These are phyloP conservation scores for Fusarium acutatum DNA, from an alignment of 2,329 filamentous ascomycete genomes.

Conservation along the genomic window DNA sequence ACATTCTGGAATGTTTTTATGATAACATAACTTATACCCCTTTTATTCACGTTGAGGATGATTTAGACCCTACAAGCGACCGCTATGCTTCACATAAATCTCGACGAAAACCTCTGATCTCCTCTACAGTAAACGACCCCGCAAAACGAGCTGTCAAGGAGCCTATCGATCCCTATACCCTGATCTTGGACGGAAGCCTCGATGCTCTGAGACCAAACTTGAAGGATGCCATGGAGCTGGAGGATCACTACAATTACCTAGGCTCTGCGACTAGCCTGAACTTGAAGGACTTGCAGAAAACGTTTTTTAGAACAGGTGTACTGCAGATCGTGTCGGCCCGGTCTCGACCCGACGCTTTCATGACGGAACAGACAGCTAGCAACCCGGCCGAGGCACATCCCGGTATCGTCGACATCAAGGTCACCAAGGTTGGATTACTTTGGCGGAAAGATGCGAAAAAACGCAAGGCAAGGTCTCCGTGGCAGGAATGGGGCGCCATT, in stretches of 20 bases:
- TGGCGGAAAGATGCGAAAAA: slow-evolving; percentile 97
- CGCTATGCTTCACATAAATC: slow-evolving; percentile 75
- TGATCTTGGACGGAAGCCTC: slow-evolving; percentile 90
- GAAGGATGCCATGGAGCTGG: slow-evolving; percentile 90
- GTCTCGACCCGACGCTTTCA: slow-evolving; percentile 94
- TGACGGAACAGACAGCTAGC: slow-evolving; percentile 83
- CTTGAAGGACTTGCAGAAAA: slow-evolving; percentile 81
- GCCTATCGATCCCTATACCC: slow-evolving; percentile 91
- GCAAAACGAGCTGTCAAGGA: slow-evolving; percentile 75
- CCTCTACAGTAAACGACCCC: slow-evolving; percentile 61
- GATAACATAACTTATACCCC: slow-evolving; percentile 99
- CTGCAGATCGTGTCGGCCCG: slow-evolving; percentile 94
- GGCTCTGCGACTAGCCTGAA: slow-evolving; percentile 81
- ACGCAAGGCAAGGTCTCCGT: slow-evolving; percentile 92
- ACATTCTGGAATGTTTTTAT: slow-evolving; percentile 95
- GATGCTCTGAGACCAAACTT: slow-evolving; percentile 84
- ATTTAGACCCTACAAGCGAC: slow-evolving; percentile 80
- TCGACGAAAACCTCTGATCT: slow-evolving; percentile 75
- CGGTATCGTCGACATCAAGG: slow-evolving; percentile 95
- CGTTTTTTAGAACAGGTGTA: slow-evolving; percentile 90
- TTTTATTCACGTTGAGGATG: slow-evolving; percentile 97
- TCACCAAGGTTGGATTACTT: slow-evolving; percentile 92
- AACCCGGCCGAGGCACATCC: slow-evolving; percentile 89
- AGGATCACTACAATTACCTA: slow-evolving; percentile 90
- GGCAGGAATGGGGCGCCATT: slow-evolving; percentile 99